Evolutionary conservation across 164 flowering plant genomes (phyloP), one percentile per base, ranked within the genome.

Genomic region (Annona squamosa): DNA sequence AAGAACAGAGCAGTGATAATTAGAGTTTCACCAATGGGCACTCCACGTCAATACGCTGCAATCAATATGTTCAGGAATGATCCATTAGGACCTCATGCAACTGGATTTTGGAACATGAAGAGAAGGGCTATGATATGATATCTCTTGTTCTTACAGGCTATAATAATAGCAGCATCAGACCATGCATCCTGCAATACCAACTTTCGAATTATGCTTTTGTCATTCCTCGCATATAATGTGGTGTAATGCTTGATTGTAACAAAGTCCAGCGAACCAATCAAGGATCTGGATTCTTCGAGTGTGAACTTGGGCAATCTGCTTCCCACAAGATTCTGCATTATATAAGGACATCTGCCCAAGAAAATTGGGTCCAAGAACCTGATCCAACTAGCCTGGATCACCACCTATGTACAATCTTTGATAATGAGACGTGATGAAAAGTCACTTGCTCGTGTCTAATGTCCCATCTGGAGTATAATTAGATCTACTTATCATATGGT

Each of bases 321-420:
- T 1, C 81, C 88, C 16, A 92, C 92, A 7, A 84, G 83, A 18
- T 72, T 82, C 77, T 78, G 80, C 98, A 94, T 92, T 48, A 97
- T 86, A 62, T 45, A 72, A 52, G 98, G 98, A 73, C 92, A 92
- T n/a, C 85, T 59, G 6, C 97, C 97, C 47, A 84, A 83, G 76
- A 92, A 74, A 37, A 94, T 87, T 48, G 98, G 98, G 79, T 90
- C 93, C 46, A 92, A 89, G 79, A 92, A 91, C 98, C 98, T 94
- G 91, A 69, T 79, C 79, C 74, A 81, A 72, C 65, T 62, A 52
- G 59, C 59, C 13, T 52, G 1, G 9, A 12, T 52, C 6, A 52
- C 59, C 59, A 52, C 59, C 59, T 10, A 16, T 52, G 6, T 48
- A 4, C 12, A 7, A 10, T 52, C 13, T 52, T 52, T 7, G 59